These are phyloP conservation scores for Phytophthora pini DNA, from an alignment of 352 stramenopile genomes.

Conservation along the genomic window DNA sequence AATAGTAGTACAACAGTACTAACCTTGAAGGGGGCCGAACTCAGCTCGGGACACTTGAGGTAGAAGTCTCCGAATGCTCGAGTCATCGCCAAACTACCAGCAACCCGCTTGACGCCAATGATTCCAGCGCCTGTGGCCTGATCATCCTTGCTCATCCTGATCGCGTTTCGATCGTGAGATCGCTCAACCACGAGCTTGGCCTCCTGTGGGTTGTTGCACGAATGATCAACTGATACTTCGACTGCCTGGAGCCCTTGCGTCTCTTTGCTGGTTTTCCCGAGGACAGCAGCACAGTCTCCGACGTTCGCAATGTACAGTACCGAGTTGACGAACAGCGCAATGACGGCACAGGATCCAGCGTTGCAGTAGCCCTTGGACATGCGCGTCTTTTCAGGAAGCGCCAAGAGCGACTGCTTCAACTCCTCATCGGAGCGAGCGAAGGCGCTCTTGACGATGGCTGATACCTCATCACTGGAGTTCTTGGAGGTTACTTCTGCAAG, in stretches of 20 bases:
- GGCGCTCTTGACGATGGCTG: conserved; percentile 34
- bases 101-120: conserved; percentile 90
- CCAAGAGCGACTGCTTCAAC: conserved; percentile 62
- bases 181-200: conserved; percentile 62
- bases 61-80: conserved; percentile 94
- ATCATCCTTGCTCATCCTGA: conserved; percentile 93
- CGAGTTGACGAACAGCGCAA: conserved; percentile 64
- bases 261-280: conserved; percentile 68
- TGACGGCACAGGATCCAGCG: conserved; percentile 66
- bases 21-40: conserved; percentile 91
- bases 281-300: conserved; percentile 90
- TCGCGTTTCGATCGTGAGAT: conserved; percentile 77
- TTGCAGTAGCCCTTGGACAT: conserved; percentile 80
- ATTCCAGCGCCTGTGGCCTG: conserved; percentile 71
- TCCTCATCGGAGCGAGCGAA: conserved; percentile 65
- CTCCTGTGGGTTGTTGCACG: conserved; percentile 64
- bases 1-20: background rate
- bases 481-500: conserved; percentile 32
- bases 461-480: conserved; percentile 43
- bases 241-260: conserved; percentile 35
- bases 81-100: conserved; percentile 92
- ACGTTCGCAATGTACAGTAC: conserved; percentile 91
- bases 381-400: conserved; percentile 42
- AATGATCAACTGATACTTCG: conserved; percentile 67
- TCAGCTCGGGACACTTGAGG: conserved; percentile 93